Evolutionary conservation across 352 stramenopile genomes (phyloP).

Genomic region (Vaucheria bursata): DNA sequence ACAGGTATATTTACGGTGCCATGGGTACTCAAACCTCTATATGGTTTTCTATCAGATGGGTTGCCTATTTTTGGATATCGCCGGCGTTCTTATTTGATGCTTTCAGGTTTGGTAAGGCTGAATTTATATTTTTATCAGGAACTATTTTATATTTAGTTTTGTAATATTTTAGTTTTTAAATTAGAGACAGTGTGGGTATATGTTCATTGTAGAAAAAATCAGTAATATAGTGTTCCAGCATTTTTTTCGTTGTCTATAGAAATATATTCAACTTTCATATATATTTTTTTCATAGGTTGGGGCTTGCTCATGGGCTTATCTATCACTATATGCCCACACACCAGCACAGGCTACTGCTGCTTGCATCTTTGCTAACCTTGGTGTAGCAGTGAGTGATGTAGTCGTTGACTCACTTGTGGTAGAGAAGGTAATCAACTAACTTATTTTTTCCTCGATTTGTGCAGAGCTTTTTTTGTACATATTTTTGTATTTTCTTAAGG

Average conservation of each 20-base stretch:
- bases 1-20: conserved; percentile 78
- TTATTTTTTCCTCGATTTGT: no score
- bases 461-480: neutral
- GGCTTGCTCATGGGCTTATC: conserved; percentile 30
- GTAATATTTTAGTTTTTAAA: no score
- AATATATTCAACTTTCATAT: neutral
- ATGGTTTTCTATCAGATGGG: conserved; percentile 88
- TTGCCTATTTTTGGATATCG: conserved; percentile 84
- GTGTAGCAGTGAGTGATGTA: conserved; percentile 85
- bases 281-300: neutral
- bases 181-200: no score
- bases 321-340: conserved; percentile 33
- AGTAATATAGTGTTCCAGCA: no score
- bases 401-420: conserved; percentile 91
- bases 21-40: conserved; percentile 90
- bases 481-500: conserved; percentile 29
- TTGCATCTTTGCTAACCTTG: conserved; percentile 66
- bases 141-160: no score
- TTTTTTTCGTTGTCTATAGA: no score
- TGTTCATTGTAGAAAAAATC: no score
- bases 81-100: conserved; percentile 80
- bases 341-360: conserved; percentile 55
- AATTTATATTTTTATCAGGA: no score
- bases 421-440: conserved; percentile 67
- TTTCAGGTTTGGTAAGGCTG: conserved; percentile 69